These are phyloP conservation scores for Amphicarpaea edgeworthii DNA, from an alignment of 306 rosid species.

Conservation along the genomic window DNA sequence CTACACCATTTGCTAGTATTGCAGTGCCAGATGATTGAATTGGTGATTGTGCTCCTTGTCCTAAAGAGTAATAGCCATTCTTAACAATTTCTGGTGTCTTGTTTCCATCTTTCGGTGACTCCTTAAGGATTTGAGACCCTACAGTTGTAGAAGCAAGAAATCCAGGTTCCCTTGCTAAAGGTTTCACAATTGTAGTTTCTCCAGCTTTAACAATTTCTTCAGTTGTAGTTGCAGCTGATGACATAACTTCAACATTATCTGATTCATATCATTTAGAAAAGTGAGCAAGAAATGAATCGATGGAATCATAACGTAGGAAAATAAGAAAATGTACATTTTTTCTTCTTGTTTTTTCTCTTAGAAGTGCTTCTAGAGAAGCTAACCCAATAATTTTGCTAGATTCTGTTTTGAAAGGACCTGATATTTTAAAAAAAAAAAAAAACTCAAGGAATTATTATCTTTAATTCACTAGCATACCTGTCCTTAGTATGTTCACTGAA, in stretches of 20 bases:
- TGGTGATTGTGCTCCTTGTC: slow-evolving; percentile 32
- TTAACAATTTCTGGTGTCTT: slow-evolving; percentile 26
- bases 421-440: background rate
- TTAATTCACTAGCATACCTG: slow-evolving; percentile 41
- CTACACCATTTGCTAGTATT: slow-evolving; percentile 40
- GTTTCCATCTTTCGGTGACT: slow-evolving; percentile 33
- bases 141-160: slow-evolving; percentile 29
- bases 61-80: slow-evolving; percentile 32
- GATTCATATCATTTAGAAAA: slow-evolving; percentile 23
- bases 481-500: slow-evolving; percentile 32
- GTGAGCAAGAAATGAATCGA: slow-evolving; percentile 39
- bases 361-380: too few species aligned
- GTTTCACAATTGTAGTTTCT: slow-evolving; percentile 32
- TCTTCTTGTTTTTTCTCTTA: too few species aligned
- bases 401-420: background rate
- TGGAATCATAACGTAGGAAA: background rate
- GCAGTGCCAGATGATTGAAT: slow-evolving; percentile 34
- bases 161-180: slow-evolving; percentile 29
- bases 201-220: slow-evolving; percentile 21
- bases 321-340: slow-evolving; percentile 8
- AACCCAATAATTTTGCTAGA: background rate
- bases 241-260: slow-evolving; percentile 35
- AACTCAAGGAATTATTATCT: slow-evolving; percentile 1
- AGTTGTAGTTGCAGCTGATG: slow-evolving; percentile 33
- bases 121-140: slow-evolving; percentile 22